Evolutionary conservation across 1,284 basidiomycete species (phyloP), one percentile per base, ranked within the genome.

Genomic region (Porodaedalea pini): DNA sequence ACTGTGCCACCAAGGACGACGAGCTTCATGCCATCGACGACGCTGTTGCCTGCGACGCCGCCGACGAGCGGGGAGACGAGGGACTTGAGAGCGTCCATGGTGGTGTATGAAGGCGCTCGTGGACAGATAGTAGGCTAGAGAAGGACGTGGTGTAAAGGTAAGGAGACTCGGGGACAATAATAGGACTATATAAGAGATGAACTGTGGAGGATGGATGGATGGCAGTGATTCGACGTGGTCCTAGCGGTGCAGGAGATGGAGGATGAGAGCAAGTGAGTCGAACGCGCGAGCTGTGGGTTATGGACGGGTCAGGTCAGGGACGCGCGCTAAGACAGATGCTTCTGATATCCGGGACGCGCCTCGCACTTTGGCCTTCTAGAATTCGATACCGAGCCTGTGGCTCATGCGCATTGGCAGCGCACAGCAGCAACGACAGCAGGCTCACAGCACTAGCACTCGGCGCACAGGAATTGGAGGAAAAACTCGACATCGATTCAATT

Each of bases 1-100:
- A 91, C 88, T 3, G 89, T 90, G 60, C 89, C 88, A 62, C 88
- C 88, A 54, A 91, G 78, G 51, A 91, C 86, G 71, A 91, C 88
- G 67, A 91, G 86, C 73, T 91, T 91, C 76, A 90, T 83, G 63
- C 88, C 89, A 67, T 90, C 88, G 71, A 90, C 80, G 75, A 90
- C 81, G 56, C 85, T 86, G 43, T 84, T 87, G 63, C 84, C 79
- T 61, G 82, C 85, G 67, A 77, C 83, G 69, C 82, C 83, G 71
- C 83, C 85, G 64, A 89, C 83, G 67, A 90, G 82, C 62, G 88
- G 88, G 68, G 88, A 85, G 56, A 90, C 81, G 69, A 91, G 83
- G 55, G 86, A 89, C 75, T 85, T 89, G 73, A 90, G 75, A 61
- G 80, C 83, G 75, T 90, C 88, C 88, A 90, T 90, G 17, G 25